Evolutionary conservation across 2,329 filamentous ascomycete species (phyloP).

Genomic region (Neofusicoccum cordaticola): DNA sequence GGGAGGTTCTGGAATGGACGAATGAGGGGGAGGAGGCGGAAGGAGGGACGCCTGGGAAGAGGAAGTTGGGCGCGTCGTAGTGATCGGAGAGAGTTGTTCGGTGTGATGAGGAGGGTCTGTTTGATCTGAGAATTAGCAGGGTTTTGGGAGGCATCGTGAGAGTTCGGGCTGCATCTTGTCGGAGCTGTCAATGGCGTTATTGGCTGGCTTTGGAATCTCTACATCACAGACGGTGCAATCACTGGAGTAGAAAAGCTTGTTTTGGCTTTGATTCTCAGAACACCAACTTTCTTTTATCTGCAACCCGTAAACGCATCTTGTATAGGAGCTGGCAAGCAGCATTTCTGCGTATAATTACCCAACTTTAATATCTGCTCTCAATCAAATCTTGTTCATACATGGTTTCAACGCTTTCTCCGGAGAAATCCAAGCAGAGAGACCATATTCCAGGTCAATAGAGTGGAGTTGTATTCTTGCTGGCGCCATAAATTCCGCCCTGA

Average conservation of each 20-base stretch:
- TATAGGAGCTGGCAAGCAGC: background rate
- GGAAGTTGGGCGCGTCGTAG: conserved; percentile 27
- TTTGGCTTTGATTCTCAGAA: background rate
- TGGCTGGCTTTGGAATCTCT: background rate
- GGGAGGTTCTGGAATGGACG: conserved; percentile 74
- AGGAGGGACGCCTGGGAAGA: conserved; percentile 27
- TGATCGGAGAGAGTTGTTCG: background rate
- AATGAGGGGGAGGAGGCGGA: conserved; percentile 37
- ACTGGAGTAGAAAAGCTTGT: background rate
- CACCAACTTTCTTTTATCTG: background rate
- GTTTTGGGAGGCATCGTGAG: background rate
- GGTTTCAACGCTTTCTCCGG: background rate
- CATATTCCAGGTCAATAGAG: background rate
- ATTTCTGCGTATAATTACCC: background rate
- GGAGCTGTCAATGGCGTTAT: background rate
- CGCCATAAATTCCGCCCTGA: background rate
- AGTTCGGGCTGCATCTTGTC: background rate
- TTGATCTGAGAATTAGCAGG: background rate
- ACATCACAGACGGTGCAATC: background rate
- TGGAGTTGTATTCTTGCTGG: background rate
- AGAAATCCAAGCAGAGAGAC: background rate
- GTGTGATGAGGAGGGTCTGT: background rate
- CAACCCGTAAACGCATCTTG: background rate
- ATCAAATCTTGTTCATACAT: background rate
- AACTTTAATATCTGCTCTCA: background rate